Percentiles rank a stretch among this genome's conserved stretches.
Conservation (phyloP, 106 monocot genomes). For the Amphibolis antarctica region DNA sequence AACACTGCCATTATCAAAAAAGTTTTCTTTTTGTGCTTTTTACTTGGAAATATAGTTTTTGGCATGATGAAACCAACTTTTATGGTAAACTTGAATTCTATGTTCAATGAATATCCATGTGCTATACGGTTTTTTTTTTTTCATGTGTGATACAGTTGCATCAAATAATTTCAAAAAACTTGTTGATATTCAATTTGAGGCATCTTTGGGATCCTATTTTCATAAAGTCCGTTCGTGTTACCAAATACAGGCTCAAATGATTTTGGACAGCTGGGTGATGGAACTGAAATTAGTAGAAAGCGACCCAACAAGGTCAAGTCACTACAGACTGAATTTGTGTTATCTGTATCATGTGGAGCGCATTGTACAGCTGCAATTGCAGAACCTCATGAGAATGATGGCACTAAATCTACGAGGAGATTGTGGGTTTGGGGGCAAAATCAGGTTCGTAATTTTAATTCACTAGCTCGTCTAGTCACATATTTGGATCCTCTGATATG, state of each 20-base stretch:
- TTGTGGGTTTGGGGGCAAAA: conserved; percentile 99
- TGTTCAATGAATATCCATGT: too few species aligned
- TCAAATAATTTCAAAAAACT: too few species aligned
- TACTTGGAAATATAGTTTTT: too few species aligned
- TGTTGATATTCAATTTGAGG: too few species aligned
- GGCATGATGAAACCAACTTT: too few species aligned
- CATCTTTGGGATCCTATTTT: too few species aligned
- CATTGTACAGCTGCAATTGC: conserved; percentile 88
- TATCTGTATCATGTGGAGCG: conserved; percentile 86
- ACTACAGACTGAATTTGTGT: conserved; percentile 65
- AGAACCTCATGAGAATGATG: conserved; percentile 74
- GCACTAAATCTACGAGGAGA: conserved; percentile 39
- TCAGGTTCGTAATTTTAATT: conserved; percentile 41
- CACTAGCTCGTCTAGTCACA: neutral
- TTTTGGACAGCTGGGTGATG: conserved; percentile 92
- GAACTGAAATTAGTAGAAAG: conserved; percentile 69
- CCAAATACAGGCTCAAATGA: conserved; percentile 64
- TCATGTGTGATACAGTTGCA: too few species aligned
- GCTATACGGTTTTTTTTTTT: too few species aligned
- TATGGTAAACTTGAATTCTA: too few species aligned
- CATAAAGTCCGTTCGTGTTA: too few species aligned
- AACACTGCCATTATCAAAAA: too few species aligned
- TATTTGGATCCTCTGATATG: neutral
- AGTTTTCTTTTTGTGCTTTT: too few species aligned
- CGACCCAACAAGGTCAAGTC: conserved; percentile 58